Conservation (phyloP, 257 asterid genomes). For the Nicotiana noctiflora region DNA sequence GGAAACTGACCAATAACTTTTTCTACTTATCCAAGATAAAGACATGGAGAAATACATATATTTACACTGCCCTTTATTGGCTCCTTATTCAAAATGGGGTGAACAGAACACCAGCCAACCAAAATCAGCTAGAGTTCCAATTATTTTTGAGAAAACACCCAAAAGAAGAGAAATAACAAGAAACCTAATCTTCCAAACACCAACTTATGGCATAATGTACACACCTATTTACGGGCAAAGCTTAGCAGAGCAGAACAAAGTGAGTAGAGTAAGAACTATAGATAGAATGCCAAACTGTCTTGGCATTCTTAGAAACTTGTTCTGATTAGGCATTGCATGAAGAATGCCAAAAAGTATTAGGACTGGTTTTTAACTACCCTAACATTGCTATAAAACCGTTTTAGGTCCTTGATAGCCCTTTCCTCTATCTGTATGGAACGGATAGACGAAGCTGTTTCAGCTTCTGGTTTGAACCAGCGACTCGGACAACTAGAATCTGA, state of each 20-base stretch:
- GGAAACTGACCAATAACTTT: not conserved
- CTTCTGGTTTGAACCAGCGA: conserved; percentile 95
- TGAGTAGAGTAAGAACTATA: not conserved
- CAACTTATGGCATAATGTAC: not conserved
- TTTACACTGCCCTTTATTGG: not conserved
- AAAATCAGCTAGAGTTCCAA: not conserved
- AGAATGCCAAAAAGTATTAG: conserved; percentile 12
- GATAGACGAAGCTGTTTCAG: conserved; percentile 56
- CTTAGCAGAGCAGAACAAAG: not conserved
- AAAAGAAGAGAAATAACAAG: not conserved
- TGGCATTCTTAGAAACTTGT: not conserved
- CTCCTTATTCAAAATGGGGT: not conserved
- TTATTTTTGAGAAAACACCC: not conserved
- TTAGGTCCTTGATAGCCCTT: conserved; percentile 83
- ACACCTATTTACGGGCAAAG: not conserved
- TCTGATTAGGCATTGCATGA: not conserved
- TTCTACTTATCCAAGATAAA: not conserved
- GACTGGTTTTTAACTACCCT: conserved; percentile 75
- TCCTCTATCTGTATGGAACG: conserved; percentile 94
- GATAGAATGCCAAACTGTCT: not conserved
- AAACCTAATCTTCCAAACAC: not conserved
- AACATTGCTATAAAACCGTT: conserved; percentile 79
- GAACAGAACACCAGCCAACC: not conserved
- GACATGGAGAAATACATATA: not conserved
- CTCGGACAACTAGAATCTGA: conserved; percentile 51